A percentile compares a stretch with the other conserved stretches of the same genome.
Evolutionary conservation across 2,329 filamentous ascomycete species (phyloP).

Genomic region (Elsinoe perseae): DNA sequence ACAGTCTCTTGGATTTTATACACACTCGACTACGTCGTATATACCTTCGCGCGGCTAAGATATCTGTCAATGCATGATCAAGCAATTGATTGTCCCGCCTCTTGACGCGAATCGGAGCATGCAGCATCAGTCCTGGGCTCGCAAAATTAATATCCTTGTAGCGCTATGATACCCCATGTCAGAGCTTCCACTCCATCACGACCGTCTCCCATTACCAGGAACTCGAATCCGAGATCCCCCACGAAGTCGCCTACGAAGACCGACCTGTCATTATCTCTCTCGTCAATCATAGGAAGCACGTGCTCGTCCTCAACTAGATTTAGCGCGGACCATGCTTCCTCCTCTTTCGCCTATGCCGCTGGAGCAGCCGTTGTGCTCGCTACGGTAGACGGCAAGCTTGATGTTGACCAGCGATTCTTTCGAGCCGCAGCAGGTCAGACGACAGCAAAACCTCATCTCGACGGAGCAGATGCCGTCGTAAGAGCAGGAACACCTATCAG

Average conservation of each 20-base stretch:
- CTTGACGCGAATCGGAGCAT: background rate
- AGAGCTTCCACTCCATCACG: conserved; percentile 59
- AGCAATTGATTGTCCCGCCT: too few relatives aligned
- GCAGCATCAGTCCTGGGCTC: background rate
- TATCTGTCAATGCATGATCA: background rate
- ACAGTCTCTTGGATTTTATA: too few relatives aligned
- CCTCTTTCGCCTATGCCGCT: conserved; percentile 78
- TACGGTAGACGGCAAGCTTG: conserved; percentile 59
- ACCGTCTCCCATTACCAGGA: conserved; percentile 53
- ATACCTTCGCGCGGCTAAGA: too few relatives aligned
- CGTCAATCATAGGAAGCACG: conserved; percentile 81
- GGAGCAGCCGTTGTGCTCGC: conserved; percentile 91
- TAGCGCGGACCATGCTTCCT: conserved; percentile 63
- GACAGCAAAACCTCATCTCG: background rate
- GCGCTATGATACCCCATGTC: conserved; percentile 35
- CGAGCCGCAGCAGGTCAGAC: conserved; percentile 48
- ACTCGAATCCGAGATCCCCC: conserved; percentile 57
- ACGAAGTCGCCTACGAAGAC: conserved; percentile 40
- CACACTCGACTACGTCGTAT: too few relatives aligned
- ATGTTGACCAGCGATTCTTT: conserved; percentile 75
- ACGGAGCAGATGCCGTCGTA: background rate
- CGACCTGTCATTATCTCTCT: conserved; percentile 56
- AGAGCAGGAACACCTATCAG: conserved; percentile 3
- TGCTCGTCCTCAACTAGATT: conserved; percentile 79
- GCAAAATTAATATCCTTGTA: background rate